Conservation (phyloP, 257 asterid species). For the Echites panduratus region DNA sequence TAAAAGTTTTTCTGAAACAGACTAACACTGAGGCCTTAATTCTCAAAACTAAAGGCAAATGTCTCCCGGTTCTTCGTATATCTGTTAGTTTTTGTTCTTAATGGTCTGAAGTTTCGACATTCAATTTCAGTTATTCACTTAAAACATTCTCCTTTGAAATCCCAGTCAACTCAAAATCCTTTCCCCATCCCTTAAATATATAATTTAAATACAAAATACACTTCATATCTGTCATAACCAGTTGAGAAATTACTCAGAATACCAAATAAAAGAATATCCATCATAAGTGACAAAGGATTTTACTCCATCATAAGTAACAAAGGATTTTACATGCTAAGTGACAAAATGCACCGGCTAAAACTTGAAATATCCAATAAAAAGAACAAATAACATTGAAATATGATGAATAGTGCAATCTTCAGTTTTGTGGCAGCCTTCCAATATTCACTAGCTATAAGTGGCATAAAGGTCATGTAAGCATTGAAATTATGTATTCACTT, state of each 20-base stretch:
- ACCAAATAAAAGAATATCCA: not conserved
- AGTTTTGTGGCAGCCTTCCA: not conserved
- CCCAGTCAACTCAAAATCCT: not conserved
- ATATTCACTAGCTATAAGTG: not conserved
- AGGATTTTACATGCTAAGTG: not conserved
- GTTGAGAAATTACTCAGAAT: not conserved
- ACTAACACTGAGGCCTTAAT: not conserved
- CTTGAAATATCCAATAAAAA: not conserved
- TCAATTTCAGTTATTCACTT: not conserved
- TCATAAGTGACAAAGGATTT: not conserved
- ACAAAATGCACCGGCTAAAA: not conserved
- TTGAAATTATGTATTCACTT: not conserved
- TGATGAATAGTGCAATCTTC: not conserved
- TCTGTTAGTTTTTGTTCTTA: not conserved
- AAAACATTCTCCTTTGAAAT: not conserved
- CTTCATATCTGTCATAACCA: not conserved
- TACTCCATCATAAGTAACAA: not conserved
- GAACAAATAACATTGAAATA: too few species aligned
- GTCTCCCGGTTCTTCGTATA: not conserved
- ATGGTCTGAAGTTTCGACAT: not conserved
- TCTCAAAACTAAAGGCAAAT: not conserved
- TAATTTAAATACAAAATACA: not conserved
- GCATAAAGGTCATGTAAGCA: not conserved
- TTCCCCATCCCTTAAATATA: not conserved
- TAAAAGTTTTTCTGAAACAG: not conserved